These are phyloP conservation scores for Penicillium vulpinum DNA, from an alignment of 2,329 filamentous ascomycete genomes.

Conservation along the genomic window DNA sequence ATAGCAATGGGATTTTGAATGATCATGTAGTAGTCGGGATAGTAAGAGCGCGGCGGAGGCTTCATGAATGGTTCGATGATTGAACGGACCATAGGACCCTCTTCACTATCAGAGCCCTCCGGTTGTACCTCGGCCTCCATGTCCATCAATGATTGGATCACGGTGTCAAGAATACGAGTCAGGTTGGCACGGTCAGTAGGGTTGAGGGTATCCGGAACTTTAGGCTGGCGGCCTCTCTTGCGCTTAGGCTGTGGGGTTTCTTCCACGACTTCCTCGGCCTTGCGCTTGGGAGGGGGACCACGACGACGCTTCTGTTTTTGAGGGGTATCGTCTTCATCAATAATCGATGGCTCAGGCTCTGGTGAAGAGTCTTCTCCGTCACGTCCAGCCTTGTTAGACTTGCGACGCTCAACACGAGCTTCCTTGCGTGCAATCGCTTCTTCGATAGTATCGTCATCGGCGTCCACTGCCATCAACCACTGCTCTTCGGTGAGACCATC, in stretches of 20 bases:
- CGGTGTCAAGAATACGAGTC: constrained; percentile 72
- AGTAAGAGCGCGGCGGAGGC: constrained; percentile 82
- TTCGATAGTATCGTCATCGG: constrained; percentile 91
- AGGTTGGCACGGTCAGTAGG: constrained; percentile 72
- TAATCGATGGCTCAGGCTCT: constrained; percentile 66
- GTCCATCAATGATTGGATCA: constrained; percentile 79
- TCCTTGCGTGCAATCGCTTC: constrained; percentile 89
- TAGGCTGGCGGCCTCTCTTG: constrained; percentile 71
- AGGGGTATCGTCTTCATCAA: constrained; percentile 79
- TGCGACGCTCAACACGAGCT: constrained; percentile 77
- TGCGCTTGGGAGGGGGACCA: constrained; percentile 78
- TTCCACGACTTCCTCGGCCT: constrained; percentile 74
- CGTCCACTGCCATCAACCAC: constrained; percentile 97
- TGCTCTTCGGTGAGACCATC: constrained; percentile 98
- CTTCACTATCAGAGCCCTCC: constrained; percentile 54
- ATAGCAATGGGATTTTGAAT: constrained; percentile 93
- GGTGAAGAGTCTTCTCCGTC: constrained; percentile 63
- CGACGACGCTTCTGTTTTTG: constrained; percentile 80
- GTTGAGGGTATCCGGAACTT: constrained; percentile 66
- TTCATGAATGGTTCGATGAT: constrained; percentile 95
- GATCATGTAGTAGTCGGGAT: constrained; percentile 92
- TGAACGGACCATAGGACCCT: constrained; percentile 64
- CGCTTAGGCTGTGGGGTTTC: constrained; percentile 75
- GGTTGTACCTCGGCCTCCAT: constrained; percentile 71
- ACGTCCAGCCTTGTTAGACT: constrained; percentile 71